Percentiles rank a stretch among this genome's conserved stretches.
Evolutionary conservation across 2,329 filamentous ascomycete species (phyloP).

Genomic region (Sarocladiaceae sp.): DNA sequence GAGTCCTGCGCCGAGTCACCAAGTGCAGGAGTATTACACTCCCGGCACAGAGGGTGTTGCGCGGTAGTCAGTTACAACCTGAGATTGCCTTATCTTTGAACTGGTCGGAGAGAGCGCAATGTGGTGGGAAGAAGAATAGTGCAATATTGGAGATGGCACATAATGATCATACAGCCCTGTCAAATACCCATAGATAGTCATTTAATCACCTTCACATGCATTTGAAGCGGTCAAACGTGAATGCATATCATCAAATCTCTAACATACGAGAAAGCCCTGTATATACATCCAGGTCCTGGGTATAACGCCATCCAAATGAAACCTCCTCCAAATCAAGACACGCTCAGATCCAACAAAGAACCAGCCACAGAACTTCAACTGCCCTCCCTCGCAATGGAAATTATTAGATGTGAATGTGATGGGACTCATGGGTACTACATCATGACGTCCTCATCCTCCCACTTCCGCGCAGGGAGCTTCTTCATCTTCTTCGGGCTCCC

Average conservation of each 20-base stretch:
- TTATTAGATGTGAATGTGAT: too few relatives aligned
- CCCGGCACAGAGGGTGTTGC: background rate
- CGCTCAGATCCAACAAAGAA: background rate
- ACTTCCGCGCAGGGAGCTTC: constrained; percentile 43
- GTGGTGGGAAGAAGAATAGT: too few relatives aligned
- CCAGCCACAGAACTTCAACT: too few relatives aligned
- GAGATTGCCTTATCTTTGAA: too few relatives aligned
- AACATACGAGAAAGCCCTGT: background rate
- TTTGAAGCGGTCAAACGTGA: background rate
- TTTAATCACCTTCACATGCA: too few relatives aligned
- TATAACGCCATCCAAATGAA: constrained; percentile 9
- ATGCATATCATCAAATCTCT: background rate
- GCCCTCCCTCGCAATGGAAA: too few relatives aligned
- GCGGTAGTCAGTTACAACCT: background rate
- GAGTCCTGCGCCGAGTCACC: background rate
- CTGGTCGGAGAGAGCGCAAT: too few relatives aligned
- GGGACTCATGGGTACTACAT: constrained; percentile 16
- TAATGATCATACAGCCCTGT: too few relatives aligned
- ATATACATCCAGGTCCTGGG: constrained; percentile 7
- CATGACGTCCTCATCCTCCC: constrained; percentile 41
- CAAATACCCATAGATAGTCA: too few relatives aligned
- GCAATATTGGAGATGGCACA: too few relatives aligned
- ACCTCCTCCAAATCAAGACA: background rate
- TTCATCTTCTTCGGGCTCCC: constrained; percentile 51
- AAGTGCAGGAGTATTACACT: constrained; percentile 10